Base-by-base conservation (phyloP, 768 basidiomycete genomes). In the Collybiopsis luxurians region DNA sequence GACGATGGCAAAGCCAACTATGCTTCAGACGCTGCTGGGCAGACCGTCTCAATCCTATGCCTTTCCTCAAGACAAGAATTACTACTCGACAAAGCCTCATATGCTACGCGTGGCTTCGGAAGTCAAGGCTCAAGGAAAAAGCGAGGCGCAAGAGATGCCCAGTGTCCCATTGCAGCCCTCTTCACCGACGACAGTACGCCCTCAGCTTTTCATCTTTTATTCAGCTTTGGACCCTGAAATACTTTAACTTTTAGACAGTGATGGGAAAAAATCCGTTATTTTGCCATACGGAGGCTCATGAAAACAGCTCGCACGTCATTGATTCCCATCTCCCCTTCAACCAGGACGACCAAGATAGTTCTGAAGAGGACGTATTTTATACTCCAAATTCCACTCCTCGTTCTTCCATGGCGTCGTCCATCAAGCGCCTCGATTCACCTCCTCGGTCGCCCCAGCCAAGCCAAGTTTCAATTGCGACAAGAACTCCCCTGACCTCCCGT, bases 41-140 rank as follows among this genome's bases (percentile, higher is more conserved):
- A 67, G 76, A 51, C 89, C 89, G 11, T 88, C 87, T 1, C 84
- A 87, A 66, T 71, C 77, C 0, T 90, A 90, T 67, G 64, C 70
- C 9, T 71, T 75, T 53, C 79, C 79, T 0, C 67, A 56, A 19
- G 53, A 71, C 56, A 79, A 76, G 63, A 73, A 79, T 4, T 84
- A 82, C 62, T 75, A 79, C 59, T 84, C 80, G 0, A 78, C 74
- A 11, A 81, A 78, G 65, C 65, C 72, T 54, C 76, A 80, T 51
- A 75, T 86, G 68, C 62, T 81, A 61, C 77, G 78, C 12, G 75
- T 83, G 58, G 81, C 81, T 2, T 71, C 78, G 43, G 74, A 71
- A 58, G 62, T 64, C 23, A 28, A 45, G 11, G n/a, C 55, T 34
- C 5, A 6, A 13, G 31, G 31, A 34, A 34, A 34, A 6, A 34